phyloP scores from a whole-genome alignment of 2,329 filamentous ascomycete species.

The Exophiala viscosa region DNA sequence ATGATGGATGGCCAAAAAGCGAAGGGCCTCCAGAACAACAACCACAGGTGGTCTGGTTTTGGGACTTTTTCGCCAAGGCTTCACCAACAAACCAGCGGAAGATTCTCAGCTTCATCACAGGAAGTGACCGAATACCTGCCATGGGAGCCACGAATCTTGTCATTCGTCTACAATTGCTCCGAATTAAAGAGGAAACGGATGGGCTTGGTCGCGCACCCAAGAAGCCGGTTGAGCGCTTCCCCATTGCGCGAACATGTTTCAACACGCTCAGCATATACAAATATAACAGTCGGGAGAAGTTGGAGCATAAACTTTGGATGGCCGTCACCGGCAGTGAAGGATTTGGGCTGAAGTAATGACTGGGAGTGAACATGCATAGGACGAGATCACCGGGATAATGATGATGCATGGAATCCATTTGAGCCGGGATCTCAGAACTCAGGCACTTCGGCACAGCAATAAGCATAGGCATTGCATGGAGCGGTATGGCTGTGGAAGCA shows the following conservation, averaged over 20 bases:
- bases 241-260: constrained; percentile 86
- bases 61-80: constrained; percentile 71
- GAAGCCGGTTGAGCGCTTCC: constrained; percentile 66
- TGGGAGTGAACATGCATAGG: too few species aligned
- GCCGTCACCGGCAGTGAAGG: constrained; percentile 89
- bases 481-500: too few species aligned
- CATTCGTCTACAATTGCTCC: constrained; percentile 45
- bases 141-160: constrained; percentile 76
- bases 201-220: constrained; percentile 7
- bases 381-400: too few species aligned
- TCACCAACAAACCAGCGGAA: constrained; percentile 67
- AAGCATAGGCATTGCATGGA: too few species aligned
- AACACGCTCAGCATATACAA: constrained; percentile 75
- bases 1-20: constrained; percentile 69
- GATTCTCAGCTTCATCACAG: constrained; percentile 81
- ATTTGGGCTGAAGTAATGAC: constrained; percentile 73
- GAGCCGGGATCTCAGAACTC: too few species aligned
- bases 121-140: constrained; percentile 84
- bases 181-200: constrained; percentile 18
- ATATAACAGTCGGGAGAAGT: constrained; percentile 62
- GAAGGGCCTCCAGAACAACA: constrained; percentile 51
- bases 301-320: constrained; percentile 73
- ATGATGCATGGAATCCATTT: too few species aligned
- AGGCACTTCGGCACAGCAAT: too few species aligned
- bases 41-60: constrained; percentile 78